Conservation (phyloP, 2,329 filamentous ascomycete species). For the Blumeria hordei region DNA sequence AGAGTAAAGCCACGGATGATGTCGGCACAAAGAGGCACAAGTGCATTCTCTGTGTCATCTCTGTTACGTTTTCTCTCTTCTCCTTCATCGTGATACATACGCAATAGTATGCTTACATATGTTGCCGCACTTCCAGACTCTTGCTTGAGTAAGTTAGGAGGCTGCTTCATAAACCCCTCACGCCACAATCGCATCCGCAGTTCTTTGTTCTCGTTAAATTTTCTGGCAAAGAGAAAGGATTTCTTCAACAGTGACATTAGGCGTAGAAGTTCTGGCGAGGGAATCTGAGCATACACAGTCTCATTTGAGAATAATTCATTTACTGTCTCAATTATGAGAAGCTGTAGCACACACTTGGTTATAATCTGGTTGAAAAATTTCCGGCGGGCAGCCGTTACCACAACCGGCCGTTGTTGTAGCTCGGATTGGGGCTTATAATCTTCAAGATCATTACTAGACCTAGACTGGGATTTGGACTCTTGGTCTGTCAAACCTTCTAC, state of each 20-base stretch:
- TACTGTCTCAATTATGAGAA: constrained; percentile 98
- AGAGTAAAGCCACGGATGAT: constrained; percentile 68
- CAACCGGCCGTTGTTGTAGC: constrained; percentile 67
- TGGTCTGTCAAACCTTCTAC: constrained; percentile 13
- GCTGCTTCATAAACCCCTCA: constrained; percentile 99
- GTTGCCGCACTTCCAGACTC: constrained; percentile 82
- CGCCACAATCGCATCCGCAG: constrained; percentile 83
- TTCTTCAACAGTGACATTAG: constrained; percentile 91
- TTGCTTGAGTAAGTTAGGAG: constrained; percentile 91
- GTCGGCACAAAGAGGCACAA: constrained; percentile 86
- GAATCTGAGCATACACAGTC: constrained; percentile 79
- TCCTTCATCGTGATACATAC: constrained; percentile 85
- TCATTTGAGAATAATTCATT: constrained; percentile 97
- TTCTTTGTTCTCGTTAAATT: constrained; percentile 95
- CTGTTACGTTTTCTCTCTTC: constrained; percentile 61
- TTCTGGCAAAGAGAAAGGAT: constrained; percentile 85
- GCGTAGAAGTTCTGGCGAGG: constrained; percentile 65
- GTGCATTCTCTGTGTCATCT: constrained; percentile 64
- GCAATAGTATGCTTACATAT: constrained; percentile 84
- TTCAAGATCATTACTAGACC: constrained; percentile 23
- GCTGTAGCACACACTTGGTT: constrained; percentile 86
- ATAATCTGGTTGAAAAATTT: constrained; percentile 99
- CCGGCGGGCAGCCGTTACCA: constrained; percentile 76
- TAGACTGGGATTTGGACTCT: constrained; percentile 11
- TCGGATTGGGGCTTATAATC: constrained; percentile 63